Percentiles rank a stretch among this genome's conserved stretches.
These are phyloP conservation scores for Durusdinium trenchii DNA, from an alignment of 73 alveolate genomes.

Conservation along the genomic window DNA sequence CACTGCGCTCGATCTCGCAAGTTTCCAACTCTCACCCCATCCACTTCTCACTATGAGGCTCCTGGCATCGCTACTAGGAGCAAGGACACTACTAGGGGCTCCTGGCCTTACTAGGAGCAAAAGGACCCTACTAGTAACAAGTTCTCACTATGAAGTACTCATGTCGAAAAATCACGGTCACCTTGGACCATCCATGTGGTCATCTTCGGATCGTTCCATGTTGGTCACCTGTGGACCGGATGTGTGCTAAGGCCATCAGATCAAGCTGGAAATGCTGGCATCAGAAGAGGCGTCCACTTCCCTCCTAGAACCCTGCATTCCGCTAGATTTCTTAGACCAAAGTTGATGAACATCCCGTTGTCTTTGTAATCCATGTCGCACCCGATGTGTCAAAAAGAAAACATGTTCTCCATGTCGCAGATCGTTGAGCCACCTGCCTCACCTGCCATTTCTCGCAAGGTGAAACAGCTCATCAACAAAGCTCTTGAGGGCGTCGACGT, in stretches of 20 bases:
- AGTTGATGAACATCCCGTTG: background rate
- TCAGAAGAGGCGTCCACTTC: slow-evolving; percentile 40
- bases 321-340: no score
- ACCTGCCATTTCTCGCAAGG: background rate
- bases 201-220: no score
- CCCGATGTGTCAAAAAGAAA: background rate
- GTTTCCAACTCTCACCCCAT: no score
- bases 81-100: no score
- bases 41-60: no score
- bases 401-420: background rate
- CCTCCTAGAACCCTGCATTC: background rate
- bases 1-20: no score
- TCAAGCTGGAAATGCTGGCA: slow-evolving; percentile 96
- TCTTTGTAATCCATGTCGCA: background rate
- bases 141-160: no score
- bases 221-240: background rate
- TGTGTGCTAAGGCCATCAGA: slow-evolving; percentile 93
- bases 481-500: slow-evolving; percentile 97
- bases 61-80: no score
- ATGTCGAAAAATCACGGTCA: no score
- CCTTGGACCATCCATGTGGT: no score
- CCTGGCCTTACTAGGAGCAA: no score
- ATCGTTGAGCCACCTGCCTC: background rate
- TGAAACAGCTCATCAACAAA: slow-evolving; percentile 64
- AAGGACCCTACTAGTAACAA: no score